phyloP scores from a whole-genome alignment of 257 asterid genomes.

The Marsdenia floribunda region DNA sequence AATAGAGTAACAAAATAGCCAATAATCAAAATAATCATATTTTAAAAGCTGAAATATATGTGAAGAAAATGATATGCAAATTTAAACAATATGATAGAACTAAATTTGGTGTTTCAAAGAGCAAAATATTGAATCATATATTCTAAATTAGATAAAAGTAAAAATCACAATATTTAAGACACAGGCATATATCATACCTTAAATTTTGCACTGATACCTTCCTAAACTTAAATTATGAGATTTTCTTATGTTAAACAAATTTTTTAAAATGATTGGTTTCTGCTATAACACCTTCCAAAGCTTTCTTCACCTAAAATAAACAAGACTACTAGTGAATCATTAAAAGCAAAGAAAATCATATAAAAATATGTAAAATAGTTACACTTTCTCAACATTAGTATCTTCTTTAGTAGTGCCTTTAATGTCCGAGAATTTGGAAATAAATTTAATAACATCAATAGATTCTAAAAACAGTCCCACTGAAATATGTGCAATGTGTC shows the following conservation, averaged over 20 bases:
- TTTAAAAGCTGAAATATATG: no score
- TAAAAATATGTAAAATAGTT: neutral
- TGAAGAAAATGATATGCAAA: no score
- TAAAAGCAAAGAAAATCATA: neutral
- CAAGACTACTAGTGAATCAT: no score
- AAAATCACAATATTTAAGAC: neutral
- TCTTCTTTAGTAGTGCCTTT: slow-evolving; percentile 20
- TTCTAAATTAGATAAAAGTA: neutral
- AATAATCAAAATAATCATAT: no score
- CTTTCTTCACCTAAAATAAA: slow-evolving; percentile 40
- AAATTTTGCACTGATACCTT: slow-evolving; percentile 18
- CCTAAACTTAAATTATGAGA: slow-evolving; percentile 33
- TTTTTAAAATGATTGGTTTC: slow-evolving; percentile 26
- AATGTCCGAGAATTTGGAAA: slow-evolving; percentile 26
- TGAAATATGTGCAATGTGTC: slow-evolving; percentile 55
- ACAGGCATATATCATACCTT: slow-evolving; percentile 36
- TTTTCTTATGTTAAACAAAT: slow-evolving; percentile 33
- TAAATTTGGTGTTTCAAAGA: no score
- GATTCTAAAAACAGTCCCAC: slow-evolving; percentile 70
- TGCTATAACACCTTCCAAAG: slow-evolving; percentile 47
- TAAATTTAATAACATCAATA: slow-evolving; percentile 32
- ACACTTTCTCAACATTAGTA: slow-evolving; percentile 68
- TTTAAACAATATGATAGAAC: no score
- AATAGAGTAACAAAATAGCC: no score
- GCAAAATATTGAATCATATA: neutral